Evolutionary conservation across 345 rosid genomes (phyloP).

Genomic region (Citrus trifoliata): DNA sequence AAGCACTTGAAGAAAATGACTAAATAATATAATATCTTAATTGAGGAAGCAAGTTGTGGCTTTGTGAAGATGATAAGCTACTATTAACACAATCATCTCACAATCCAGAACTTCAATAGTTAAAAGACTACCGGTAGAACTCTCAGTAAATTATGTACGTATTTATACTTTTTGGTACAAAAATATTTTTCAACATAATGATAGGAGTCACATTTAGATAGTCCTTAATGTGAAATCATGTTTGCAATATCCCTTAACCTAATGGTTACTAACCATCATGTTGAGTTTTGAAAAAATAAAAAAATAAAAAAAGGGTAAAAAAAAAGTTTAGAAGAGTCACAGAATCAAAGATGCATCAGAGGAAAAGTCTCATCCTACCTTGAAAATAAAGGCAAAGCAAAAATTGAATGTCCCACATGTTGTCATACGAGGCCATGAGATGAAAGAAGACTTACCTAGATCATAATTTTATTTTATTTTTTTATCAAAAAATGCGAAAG

Average conservation of each 20-base stretch:
- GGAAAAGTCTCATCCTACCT: background rate
- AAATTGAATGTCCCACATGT: conserved; percentile 3
- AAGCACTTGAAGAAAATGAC: background rate
- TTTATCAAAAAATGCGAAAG: background rate
- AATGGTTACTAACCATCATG: no score
- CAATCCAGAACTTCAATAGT: no score
- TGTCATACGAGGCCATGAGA: background rate
- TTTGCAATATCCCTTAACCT: no score
- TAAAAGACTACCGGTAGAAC: no score
- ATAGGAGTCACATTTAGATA: no score
- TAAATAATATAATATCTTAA: background rate
- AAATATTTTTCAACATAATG: no score
- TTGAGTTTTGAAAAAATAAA: no score
- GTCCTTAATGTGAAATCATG: no score
- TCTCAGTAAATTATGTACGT: no score
- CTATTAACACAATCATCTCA: no score
- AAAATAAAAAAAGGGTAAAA: no score
- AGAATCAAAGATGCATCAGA: background rate
- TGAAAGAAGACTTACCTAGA: background rate
- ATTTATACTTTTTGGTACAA: no score
- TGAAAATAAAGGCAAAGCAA: conserved; percentile 13
- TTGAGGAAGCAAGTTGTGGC: background rate
- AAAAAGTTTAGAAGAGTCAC: background rate
- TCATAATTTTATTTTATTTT: background rate
- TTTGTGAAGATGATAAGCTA: background rate